Conservation (phyloP, 371 early-diverging fungal genomes). For the Mycotypha africana region DNA sequence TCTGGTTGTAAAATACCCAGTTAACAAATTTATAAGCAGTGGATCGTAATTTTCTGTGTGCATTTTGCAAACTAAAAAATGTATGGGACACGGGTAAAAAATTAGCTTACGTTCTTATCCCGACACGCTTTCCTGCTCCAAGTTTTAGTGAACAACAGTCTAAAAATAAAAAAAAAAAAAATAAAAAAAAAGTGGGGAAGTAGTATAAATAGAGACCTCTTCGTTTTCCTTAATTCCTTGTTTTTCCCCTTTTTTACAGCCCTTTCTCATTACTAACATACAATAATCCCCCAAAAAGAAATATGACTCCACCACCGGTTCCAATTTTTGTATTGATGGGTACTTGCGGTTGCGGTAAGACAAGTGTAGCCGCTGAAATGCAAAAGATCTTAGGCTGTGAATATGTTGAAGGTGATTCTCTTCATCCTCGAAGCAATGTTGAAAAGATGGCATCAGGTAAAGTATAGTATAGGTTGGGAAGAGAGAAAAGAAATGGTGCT, state of each 20-base stretch:
- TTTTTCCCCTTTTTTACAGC: no score
- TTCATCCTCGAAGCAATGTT: constrained; percentile 53
- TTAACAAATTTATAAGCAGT: no score
- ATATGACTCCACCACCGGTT: constrained; percentile 5
- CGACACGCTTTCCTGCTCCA: no score
- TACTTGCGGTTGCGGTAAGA: constrained; percentile 60
- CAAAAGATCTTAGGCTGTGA: constrained; percentile 34
- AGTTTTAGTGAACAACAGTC: no score
- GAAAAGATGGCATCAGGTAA: constrained; percentile 57
- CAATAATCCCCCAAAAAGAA: no score
- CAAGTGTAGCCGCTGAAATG: constrained; percentile 45
- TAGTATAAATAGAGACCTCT: no score
- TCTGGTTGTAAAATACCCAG: no score
- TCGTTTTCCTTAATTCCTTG: not conserved
- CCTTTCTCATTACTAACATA: no score
- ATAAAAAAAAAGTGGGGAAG: not conserved
- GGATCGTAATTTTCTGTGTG: no score
- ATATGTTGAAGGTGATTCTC: constrained; percentile 58
- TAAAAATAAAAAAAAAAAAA: not conserved
- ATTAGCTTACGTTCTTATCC: no score
- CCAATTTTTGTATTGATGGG: constrained; percentile 53
- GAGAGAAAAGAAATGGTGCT: not conserved
- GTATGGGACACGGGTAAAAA: no score
- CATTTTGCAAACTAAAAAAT: no score
- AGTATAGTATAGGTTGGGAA: not conserved